phyloP scores from a whole-genome alignment of 768 basidiomycete species.

The Lyophyllum semitale region DNA sequence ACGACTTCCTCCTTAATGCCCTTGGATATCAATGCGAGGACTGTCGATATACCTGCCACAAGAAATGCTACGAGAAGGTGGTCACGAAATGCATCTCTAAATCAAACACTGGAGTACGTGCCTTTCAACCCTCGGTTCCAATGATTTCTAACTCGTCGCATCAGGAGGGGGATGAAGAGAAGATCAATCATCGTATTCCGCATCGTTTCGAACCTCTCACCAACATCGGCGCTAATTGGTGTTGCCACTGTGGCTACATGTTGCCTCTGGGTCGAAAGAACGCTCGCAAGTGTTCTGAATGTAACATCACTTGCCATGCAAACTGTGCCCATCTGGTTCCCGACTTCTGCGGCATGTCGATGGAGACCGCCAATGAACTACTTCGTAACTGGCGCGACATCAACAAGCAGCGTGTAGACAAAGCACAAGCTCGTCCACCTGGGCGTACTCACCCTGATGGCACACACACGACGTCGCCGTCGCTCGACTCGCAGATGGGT shows the following conservation, averaged over 20 bases:
- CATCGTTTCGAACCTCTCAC: constrained; percentile 97
- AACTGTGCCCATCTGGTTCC: constrained; percentile 98
- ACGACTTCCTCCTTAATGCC: constrained; percentile 95
- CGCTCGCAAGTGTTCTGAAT: constrained; percentile 93
- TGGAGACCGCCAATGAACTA: constrained; percentile 96
- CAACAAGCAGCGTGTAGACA: constrained; percentile 67
- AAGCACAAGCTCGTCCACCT: constrained; percentile 40
- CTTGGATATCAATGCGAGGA: constrained; percentile 99
- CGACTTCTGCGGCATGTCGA: constrained; percentile 99
- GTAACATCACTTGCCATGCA: constrained; percentile 95
- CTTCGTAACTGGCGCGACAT: constrained; percentile 91
- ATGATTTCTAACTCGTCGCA: constrained; percentile 6
- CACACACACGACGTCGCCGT: constrained; percentile 32
- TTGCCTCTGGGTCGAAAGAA: constrained; percentile 96
- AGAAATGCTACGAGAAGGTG: constrained; percentile 98
- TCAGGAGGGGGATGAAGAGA: constrained; percentile 95
- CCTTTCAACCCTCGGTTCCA: neutral
- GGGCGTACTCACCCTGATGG: constrained; percentile 18
- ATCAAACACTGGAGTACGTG: constrained; percentile 86
- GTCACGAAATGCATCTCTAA: constrained; percentile 99
- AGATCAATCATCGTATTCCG: constrained; percentile 98
- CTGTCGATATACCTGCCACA: constrained; percentile 98
- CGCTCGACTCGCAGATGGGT: constrained; percentile 30
- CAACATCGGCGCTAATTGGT: constrained; percentile 98
- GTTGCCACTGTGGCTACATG: constrained; percentile 99